phyloP scores from a whole-genome alignment of 139 green algal genomes.

The Trebouxia sp. region DNA sequence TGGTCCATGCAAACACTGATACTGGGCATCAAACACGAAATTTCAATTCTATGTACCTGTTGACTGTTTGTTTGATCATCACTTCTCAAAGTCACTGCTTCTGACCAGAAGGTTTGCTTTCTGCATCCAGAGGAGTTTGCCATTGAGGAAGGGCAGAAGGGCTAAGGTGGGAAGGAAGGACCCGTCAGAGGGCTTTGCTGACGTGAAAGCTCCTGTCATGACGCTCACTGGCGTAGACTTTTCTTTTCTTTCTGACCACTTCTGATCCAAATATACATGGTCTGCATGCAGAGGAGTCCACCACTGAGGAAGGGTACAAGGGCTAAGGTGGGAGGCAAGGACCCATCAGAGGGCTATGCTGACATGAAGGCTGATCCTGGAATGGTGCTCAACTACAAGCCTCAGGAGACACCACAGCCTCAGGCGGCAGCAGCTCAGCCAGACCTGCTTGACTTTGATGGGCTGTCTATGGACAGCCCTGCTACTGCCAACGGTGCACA shows the following conservation, averaged over 20 bases:
- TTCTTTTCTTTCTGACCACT: no score
- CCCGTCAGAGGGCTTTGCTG: no score
- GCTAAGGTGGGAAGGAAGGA: no score
- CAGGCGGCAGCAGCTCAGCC: background rate
- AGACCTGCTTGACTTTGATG: conserved; percentile 48
- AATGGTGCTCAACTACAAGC: conserved; percentile 43
- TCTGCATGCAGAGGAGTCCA: conserved; percentile 34
- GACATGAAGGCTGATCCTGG: conserved; percentile 35
- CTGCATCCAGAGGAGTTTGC: no score
- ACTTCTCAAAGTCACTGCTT: no score
- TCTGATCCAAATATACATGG: background rate
- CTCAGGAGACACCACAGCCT: background rate
- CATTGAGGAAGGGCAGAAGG: no score
- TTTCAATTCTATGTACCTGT: no score
- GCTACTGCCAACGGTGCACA: background rate
- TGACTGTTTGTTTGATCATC: no score
- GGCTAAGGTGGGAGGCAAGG: background rate
- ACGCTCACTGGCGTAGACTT: no score
- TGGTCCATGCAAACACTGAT: no score
- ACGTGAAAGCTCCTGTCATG: background rate
- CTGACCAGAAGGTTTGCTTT: no score
- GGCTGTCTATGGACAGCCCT: conserved; percentile 17
- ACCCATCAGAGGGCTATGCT: background rate
- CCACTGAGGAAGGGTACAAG: conserved; percentile 49
- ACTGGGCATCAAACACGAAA: no score